A percentile compares a stretch with the other conserved stretches of the same genome.
These are phyloP conservation scores for Hirsutella rhossiliensis DNA, from an alignment of 2,329 filamentous ascomycete genomes.

Conservation along the genomic window DNA sequence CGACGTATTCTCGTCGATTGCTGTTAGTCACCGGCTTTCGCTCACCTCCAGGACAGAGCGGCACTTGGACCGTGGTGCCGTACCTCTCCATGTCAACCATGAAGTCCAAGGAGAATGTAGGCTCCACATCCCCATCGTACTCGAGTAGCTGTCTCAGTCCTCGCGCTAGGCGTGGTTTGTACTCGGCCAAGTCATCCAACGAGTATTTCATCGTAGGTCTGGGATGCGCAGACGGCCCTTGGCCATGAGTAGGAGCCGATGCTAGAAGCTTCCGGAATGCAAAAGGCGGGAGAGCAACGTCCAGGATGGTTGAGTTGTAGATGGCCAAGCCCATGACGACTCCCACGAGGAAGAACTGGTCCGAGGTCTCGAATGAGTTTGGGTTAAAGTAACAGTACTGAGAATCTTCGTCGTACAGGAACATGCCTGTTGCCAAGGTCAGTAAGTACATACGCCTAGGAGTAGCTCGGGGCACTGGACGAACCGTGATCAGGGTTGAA, in stretches of 20 bases:
- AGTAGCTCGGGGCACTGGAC: conserved; percentile 19
- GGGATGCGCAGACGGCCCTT: conserved; percentile 42
- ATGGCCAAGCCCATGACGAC: conserved; percentile 82
- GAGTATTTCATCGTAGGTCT: conserved; percentile 58
- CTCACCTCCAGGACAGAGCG: conserved; percentile 64
- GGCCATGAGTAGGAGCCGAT: conserved; percentile 52
- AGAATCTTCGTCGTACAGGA: conserved; percentile 84
- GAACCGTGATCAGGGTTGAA: conserved; percentile 83
- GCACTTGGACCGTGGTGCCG: conserved; percentile 51
- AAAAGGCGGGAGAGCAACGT: conserved; percentile 78
- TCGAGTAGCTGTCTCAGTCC: conserved; percentile 68
- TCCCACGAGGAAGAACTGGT: conserved; percentile 84
- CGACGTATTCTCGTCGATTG: conserved; percentile 78
- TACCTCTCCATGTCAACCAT: conserved; percentile 67
- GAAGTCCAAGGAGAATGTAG: conserved; percentile 73
- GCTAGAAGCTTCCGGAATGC: conserved; percentile 79
- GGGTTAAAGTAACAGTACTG: conserved; percentile 90
- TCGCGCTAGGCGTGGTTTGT: conserved; percentile 60
- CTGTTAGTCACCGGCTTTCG: conserved; percentile 66
- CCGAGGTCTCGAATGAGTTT: conserved; percentile 76
- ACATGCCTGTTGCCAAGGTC: conserved; percentile 54
- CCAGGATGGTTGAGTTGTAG: conserved; percentile 88
- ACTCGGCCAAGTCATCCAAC: conserved; percentile 73
- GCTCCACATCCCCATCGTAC: conserved; percentile 73
- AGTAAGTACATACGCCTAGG: neutral